Evolutionary conservation across 1,284 basidiomycete genomes (phyloP).

Genomic region (Inonotus obliquus): DNA sequence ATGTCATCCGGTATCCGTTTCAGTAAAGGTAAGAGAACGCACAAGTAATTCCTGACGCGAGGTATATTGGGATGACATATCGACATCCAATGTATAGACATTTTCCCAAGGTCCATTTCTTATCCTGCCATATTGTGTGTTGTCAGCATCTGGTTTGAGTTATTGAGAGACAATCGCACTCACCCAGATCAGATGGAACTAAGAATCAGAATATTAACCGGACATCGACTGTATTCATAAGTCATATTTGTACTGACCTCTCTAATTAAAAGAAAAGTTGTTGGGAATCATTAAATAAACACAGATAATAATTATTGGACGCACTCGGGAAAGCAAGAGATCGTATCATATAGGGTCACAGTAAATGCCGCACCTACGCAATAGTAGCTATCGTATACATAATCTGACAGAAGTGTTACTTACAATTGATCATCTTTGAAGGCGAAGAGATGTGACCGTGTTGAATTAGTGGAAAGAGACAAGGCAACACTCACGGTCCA

Average conservation of each 20-base stretch:
- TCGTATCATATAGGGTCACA: not conserved
- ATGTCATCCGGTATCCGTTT: too few relatives aligned
- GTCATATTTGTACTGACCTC: not conserved
- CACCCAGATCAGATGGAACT: not conserved
- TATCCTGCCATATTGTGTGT: not conserved
- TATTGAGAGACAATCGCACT: not conserved
- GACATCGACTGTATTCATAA: not conserved
- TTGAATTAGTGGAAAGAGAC: too few relatives aligned
- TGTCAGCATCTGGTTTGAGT: not conserved
- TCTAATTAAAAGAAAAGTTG: not conserved
- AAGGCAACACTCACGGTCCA: too few relatives aligned
- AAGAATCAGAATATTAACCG: not conserved
- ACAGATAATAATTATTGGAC: not conserved
- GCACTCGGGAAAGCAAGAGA: not conserved
- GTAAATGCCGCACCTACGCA: too few relatives aligned
- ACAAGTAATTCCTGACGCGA: not conserved
- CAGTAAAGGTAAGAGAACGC: not conserved
- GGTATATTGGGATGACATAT: not conserved
- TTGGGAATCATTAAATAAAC: not conserved
- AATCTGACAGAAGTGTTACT: too few relatives aligned
- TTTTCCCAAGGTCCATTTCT: not conserved
- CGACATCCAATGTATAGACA: not conserved
- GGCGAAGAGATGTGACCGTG: too few relatives aligned
- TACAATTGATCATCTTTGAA: too few relatives aligned
- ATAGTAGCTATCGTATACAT: too few relatives aligned